Base-by-base conservation (phyloP, 768 basidiomycete genomes). In the Pleurotus citrinopileatus region DNA sequence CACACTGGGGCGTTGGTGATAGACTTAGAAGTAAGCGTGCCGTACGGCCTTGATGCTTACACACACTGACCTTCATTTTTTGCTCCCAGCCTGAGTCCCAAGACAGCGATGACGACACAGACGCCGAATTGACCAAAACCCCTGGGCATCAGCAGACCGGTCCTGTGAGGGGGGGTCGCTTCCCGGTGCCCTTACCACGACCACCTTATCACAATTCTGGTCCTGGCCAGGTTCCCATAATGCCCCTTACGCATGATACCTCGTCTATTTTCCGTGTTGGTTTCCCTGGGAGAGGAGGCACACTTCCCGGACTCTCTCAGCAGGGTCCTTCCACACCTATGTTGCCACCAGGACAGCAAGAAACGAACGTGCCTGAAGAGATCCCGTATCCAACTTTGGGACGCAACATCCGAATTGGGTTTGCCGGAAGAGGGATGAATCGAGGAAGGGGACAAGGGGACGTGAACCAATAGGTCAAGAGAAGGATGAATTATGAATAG, bases 1-100 rank as follows among this genome's bases (percentile, higher is more conserved):
- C 95, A 98, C 62, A 89, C 81, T 53, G 94, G 93, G 6, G 92
- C 93, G 1, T 73, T 98, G 43, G 90, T 91, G 2, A 86, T 96
- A 36, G 90, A 93, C 65, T 73, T 93, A 23, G 84, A 92, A 74
- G 90, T 89, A 54, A 56, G 76, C 62, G 25, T 46, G 56, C 38
- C 19, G n/a, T 54, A 10, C 13, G 37, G 54, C 29, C 13, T 17
- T 52, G 32, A 55, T 59, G 55, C 36, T 53, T 13, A 22, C 28
- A 36, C 55, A 42, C 52, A 40, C 38, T 40, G 20, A 29, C 23
- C 29, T 22, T 26, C 52, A 37, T 57, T 53, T 56, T 53, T 58
- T 61, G 64, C 63, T 63, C 51, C 37, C 45, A 68, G 59, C 60
- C 67, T 13, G 64, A 70, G 58, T 61, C 73, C 53, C 61, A 63